Conservation (phyloP, 73 alveolate species). For the Urostyla sp. region DNA sequence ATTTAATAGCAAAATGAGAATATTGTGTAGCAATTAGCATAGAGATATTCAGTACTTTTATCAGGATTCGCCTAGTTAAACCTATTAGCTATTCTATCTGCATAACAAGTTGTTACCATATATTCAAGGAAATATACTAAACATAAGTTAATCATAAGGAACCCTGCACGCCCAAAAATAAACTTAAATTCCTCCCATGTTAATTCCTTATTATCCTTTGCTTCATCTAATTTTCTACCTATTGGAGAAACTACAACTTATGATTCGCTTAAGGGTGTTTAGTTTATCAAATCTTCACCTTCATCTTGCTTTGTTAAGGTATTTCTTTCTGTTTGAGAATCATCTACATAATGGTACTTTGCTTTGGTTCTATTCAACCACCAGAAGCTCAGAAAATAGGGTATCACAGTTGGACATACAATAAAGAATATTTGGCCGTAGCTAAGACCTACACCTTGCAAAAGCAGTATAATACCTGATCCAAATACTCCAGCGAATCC, state of each 20-base stretch:
- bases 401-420: conserved; percentile 58
- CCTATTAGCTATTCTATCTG: conserved; percentile 75
- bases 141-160: conserved; percentile 66
- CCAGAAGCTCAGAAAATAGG: conserved; percentile 54
- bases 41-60: conserved; percentile 20
- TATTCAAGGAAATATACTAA: conserved; percentile 85
- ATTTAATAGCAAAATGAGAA: conserved; percentile 68
- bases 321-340: not conserved
- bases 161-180: conserved; percentile 65
- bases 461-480: conserved; percentile 74
- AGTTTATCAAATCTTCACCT: not conserved
- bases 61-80: conserved; percentile 42
- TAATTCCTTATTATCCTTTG: conserved; percentile 41
- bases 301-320: conserved; percentile 2
- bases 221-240: conserved; percentile 47
- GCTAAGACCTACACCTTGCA: conserved; percentile 60
- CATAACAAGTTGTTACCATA: conserved; percentile 73
- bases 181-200: conserved; percentile 40
- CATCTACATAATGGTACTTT: conserved; percentile 24
- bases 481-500: conserved; percentile 93
- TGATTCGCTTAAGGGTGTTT: not conserved
- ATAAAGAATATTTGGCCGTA: conserved; percentile 69
- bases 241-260: not conserved
- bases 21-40: conserved; percentile 52
- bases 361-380: conserved; percentile 41